A percentile compares a stretch with the other conserved stretches of the same genome.
Conservation (phyloP, 805 yeast species). For the Komagataella pastoris region DNA sequence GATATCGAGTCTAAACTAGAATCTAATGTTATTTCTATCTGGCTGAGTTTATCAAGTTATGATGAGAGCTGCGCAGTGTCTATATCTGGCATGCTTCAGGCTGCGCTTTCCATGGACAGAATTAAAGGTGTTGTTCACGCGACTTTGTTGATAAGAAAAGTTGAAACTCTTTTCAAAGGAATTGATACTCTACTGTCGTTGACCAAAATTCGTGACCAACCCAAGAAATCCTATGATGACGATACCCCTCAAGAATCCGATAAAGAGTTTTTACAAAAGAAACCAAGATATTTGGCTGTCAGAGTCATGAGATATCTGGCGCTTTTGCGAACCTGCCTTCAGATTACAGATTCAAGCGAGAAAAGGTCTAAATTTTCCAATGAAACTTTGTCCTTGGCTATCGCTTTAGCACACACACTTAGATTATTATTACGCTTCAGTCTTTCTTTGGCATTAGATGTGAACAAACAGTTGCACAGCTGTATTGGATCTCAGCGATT, state of each 20-base stretch:
- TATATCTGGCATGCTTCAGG: constrained; percentile 83
- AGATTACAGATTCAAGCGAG: constrained; percentile 19
- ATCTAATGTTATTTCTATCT: constrained; percentile 42
- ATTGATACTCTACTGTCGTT: constrained; percentile 36
- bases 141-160: constrained; percentile 55
- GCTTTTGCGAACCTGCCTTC: constrained; percentile 38
- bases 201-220: constrained; percentile 10
- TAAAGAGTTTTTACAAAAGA: constrained; percentile 24
- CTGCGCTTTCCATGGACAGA: constrained; percentile 65
- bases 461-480: constrained; percentile 43
- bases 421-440: constrained; percentile 77
- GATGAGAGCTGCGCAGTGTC: constrained; percentile 87
- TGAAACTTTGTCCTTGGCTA: constrained; percentile 65
- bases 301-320: constrained; percentile 85
- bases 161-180: constrained; percentile 68
- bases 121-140: constrained; percentile 55
- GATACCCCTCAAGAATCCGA: constrained; percentile 5
- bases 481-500: constrained; percentile 52
- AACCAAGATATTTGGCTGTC: constrained; percentile 81
- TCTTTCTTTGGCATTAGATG: constrained; percentile 59
- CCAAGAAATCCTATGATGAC: constrained; percentile 5
- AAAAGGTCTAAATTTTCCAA: constrained; percentile 33
- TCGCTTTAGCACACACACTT: constrained; percentile 86
- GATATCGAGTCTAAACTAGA: constrained; percentile 55
- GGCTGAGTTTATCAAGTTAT: constrained; percentile 78